Evolutionary conservation across 129 eudicot species (phyloP).

Genomic region (Heracleum sosnowskyi): DNA sequence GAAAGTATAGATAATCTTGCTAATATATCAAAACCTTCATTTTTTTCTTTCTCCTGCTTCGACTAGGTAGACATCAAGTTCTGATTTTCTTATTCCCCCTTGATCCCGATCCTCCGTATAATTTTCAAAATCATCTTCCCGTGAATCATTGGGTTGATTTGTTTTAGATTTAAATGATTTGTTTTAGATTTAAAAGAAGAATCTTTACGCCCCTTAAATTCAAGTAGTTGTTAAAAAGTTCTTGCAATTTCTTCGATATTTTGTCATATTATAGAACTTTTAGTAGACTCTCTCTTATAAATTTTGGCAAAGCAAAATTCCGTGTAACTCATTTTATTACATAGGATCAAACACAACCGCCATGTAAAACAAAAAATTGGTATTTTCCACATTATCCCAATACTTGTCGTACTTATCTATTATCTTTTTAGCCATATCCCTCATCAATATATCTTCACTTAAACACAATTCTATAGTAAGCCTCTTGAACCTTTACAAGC

Average conservation of each 20-base stretch:
- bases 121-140: not conserved
- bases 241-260: not conserved
- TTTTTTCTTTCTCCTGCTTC: no score
- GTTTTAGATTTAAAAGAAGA: not conserved
- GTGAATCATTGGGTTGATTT: not conserved
- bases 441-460: not conserved
- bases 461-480: not conserved
- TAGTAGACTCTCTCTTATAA: not conserved
- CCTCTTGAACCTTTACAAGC: not conserved
- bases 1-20: no score
- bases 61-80: not conserved
- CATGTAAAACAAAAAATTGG: not conserved
- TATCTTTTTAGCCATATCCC: not conserved
- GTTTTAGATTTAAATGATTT: not conserved
- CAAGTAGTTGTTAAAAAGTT: not conserved
- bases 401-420: not conserved
- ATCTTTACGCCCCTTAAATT: not conserved
- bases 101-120: not conserved
- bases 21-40: no score
- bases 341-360: not conserved
- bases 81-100: not conserved
- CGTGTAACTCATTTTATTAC: not conserved
- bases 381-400: not conserved
- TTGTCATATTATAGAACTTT: not conserved
- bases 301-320: not conserved